Percentiles rank a stretch among this genome's conserved stretches.
phyloP scores from a whole-genome alignment of 495 filamentous ascomycete genomes.

The Pyrenula massariospora region DNA sequence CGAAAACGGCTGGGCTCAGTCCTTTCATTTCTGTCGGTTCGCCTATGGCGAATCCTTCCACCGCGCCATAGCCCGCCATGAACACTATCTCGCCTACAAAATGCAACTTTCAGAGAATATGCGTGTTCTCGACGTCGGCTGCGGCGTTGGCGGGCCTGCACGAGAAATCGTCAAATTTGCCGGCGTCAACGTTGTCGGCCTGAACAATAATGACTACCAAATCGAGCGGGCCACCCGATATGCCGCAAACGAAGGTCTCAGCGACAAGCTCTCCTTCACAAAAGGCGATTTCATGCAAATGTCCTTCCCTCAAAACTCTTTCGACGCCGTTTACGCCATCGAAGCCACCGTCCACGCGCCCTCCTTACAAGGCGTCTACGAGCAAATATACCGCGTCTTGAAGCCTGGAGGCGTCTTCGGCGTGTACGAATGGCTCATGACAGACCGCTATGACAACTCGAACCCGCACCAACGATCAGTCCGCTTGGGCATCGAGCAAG shows the following conservation, averaged over 20 bases:
- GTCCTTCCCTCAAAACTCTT: constrained; percentile 81
- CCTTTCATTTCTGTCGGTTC: constrained; percentile 98
- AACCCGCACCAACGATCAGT: constrained; percentile 83
- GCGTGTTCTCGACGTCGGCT: constrained; percentile 93
- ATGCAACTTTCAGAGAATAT: constrained; percentile 78
- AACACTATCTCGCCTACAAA: constrained; percentile 91
- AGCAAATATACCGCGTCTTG: constrained; percentile 85
- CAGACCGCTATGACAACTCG: constrained; percentile 82
- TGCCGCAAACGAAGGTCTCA: constrained; percentile 67
- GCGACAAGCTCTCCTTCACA: constrained; percentile 71
- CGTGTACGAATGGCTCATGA: constrained; percentile 99
- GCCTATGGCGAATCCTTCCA: constrained; percentile 76
- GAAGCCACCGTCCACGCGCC: constrained; percentile 96
- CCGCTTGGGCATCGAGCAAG: constrained; percentile 90
- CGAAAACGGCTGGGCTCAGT: constrained; percentile 92
- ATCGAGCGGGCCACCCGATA: constrained; percentile 88
- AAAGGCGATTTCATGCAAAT: constrained; percentile 99
- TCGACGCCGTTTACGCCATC: constrained; percentile 96
- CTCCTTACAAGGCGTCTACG: constrained; percentile 87
- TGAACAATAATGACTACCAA: constrained; percentile 99
- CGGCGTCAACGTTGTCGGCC: constrained; percentile 74
- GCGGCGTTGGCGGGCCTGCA: constrained; percentile 95
- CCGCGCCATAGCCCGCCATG: constrained; percentile 92
- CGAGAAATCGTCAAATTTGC: constrained; percentile 95
- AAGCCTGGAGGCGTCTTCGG: constrained; percentile 96